A percentile compares a stretch with the other conserved stretches of the same genome.
Conservation (phyloP, 2,329 filamentous ascomycete species). For the Fusarium robinianum region DNA sequence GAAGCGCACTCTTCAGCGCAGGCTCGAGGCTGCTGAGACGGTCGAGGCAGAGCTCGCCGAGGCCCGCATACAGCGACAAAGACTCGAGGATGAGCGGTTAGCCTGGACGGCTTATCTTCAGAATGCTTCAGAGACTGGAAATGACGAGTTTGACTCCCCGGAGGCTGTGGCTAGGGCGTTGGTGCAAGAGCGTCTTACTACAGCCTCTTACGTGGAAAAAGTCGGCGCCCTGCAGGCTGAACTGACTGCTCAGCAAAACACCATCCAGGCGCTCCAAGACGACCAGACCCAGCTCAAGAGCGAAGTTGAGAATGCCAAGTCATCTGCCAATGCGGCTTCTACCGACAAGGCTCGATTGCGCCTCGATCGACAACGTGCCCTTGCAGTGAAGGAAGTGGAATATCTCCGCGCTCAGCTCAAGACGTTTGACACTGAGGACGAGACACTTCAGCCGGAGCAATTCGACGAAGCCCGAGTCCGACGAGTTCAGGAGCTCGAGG, state of each 20-base stretch:
- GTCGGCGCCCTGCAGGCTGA: slow-evolving; percentile 81
- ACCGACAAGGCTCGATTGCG: slow-evolving; percentile 73
- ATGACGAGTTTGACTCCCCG: slow-evolving; percentile 82
- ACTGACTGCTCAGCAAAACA: slow-evolving; percentile 74
- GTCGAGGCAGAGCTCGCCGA: slow-evolving; percentile 79
- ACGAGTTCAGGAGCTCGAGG: slow-evolving; percentile 80
- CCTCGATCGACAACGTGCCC: slow-evolving; percentile 80
- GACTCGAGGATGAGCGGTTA: slow-evolving; percentile 84
- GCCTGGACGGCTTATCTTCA: slow-evolving; percentile 88
- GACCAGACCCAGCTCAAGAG: slow-evolving; percentile 67
- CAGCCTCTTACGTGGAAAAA: slow-evolving; percentile 77
- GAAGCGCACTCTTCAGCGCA: slow-evolving; percentile 80
- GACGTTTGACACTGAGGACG: slow-evolving; percentile 84
- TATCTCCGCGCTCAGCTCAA: slow-evolving; percentile 92
- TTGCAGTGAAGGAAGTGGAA: slow-evolving; percentile 91
- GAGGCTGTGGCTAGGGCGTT: slow-evolving; percentile 85
- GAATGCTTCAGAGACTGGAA: slow-evolving; percentile 63
- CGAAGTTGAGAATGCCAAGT: slow-evolving; percentile 73
- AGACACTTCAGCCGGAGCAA: slow-evolving; percentile 78
- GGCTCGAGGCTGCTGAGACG: slow-evolving; percentile 73
- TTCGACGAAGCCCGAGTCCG: slow-evolving; percentile 75
- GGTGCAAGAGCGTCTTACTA: slow-evolving; percentile 79
- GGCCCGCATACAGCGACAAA: slow-evolving; percentile 78
- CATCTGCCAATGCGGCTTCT: slow-evolving; percentile 50
- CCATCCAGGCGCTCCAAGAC: slow-evolving; percentile 71